Percentiles rank a stretch among this genome's conserved stretches.
phyloP scores from a whole-genome alignment of 2,329 filamentous ascomycete species.

The Bipolaris cookei region DNA sequence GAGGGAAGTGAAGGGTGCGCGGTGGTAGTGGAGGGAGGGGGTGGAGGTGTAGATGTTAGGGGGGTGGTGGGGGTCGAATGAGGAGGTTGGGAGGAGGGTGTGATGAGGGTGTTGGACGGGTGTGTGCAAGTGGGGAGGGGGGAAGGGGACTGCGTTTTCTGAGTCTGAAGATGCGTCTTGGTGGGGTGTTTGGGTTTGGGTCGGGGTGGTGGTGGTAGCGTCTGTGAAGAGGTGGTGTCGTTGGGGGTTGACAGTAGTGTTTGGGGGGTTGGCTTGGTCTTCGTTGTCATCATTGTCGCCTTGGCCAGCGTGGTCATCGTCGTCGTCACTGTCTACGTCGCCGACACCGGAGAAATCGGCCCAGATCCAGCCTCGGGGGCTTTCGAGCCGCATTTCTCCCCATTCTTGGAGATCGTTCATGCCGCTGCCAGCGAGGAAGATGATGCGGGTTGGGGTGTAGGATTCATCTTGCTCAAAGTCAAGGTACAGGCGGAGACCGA shows the following conservation, averaged over 20 bases:
- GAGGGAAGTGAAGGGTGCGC: slow-evolving; percentile 29
- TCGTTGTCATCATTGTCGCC: slow-evolving; percentile 27
- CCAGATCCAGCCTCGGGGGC: slow-evolving; percentile 88
- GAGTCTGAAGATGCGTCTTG: slow-evolving; percentile 23
- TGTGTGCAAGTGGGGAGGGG: slow-evolving; percentile 9
- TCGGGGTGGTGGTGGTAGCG: neutral
- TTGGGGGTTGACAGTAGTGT: neutral
- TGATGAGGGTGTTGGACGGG: slow-evolving; percentile 9
- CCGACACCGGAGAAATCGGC: slow-evolving; percentile 73
- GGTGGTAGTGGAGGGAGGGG: slow-evolving; percentile 16
- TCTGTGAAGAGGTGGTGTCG: neutral
- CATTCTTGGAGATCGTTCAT: slow-evolving; percentile 92
- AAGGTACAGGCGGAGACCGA: slow-evolving; percentile 80
- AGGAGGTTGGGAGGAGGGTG: neutral
- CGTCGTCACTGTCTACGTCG: slow-evolving; percentile 40
- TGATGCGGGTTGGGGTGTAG: slow-evolving; percentile 93
- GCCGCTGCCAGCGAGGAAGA: slow-evolving; percentile 86
- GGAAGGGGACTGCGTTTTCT: slow-evolving; percentile 26
- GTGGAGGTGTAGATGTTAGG: slow-evolving; percentile 6
- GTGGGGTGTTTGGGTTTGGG: neutral
- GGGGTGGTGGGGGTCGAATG: slow-evolving; percentile 3
- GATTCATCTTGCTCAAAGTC: slow-evolving; percentile 94
- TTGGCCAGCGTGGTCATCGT: slow-evolving; percentile 28
- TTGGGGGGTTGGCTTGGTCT: slow-evolving; percentile 18
- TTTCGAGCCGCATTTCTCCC: slow-evolving; percentile 76